Evolutionary conservation across 306 rosid species (phyloP), one percentile per base, ranked within the genome.

Genomic region (Crotalaria pallida): DNA sequence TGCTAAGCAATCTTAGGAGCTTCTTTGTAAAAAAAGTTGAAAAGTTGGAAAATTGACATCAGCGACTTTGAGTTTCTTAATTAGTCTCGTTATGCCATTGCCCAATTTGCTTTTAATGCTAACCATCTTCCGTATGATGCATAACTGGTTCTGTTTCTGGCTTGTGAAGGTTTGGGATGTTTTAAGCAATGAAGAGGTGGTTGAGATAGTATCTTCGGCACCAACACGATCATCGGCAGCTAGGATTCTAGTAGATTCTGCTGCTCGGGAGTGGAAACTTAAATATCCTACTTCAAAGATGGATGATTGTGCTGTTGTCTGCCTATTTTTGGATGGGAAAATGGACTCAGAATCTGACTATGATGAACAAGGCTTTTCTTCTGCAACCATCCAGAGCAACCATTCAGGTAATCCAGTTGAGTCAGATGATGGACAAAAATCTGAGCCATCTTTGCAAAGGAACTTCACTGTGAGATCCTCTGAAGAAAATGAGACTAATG

Each of bases 261-360:
- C 99, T 23, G 96, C 97, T 21, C 90, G 90, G 0, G 97, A 89
- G 79, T 95, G 99, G 99, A 91, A 89, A 59, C 97, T 91, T 33
- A 95, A 95, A 58, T 95, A 91, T 78, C 99, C 99, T 0, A 95
- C 97, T 18, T 95, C 99, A 1, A 95, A 91, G 75, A 95, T 95
- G 99, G 99, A 95, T 40, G 99, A 95, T 74, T 95, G 99, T 71
- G 97, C 99, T 45, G 99, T 95, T 4, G 96, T 91, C 41, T 95
- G 99, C 81, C 60, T 95, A 58, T 95, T 87, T 79, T 67, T 95
- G 86, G 97, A 95, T 50, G 89, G 96, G 58, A 95, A 86, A 86
- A 95, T 95, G 99, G 99, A 95, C 84, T 77, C 91, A 0, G 99
- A 95, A 81, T 91, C 97, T 3, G 97, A 95, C 69, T 83, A 82